A percentile compares a stretch with the other conserved stretches of the same genome.
Evolutionary conservation across 257 asterid genomes (phyloP).

Genomic region (Gynochthodes officinalis): DNA sequence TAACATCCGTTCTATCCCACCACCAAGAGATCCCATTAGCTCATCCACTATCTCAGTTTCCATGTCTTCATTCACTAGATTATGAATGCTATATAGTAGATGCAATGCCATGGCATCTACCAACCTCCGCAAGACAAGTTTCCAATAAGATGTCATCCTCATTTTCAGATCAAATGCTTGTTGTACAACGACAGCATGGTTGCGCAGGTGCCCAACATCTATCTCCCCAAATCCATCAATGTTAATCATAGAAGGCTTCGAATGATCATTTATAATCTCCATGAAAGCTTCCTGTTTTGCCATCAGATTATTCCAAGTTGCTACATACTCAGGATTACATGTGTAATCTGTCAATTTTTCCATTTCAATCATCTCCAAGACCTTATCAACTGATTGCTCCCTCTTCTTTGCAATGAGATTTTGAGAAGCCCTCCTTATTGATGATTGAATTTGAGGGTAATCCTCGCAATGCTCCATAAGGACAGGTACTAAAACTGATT

Average conservation of each 20-base stretch:
- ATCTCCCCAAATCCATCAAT: constrained; percentile 26
- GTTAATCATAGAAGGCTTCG: not conserved
- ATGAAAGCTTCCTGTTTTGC: constrained; percentile 10
- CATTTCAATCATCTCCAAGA: constrained; percentile 15
- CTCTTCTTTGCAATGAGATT: constrained; percentile 18
- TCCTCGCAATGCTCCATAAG: constrained; percentile 9
- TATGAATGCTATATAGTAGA: constrained; percentile 17
- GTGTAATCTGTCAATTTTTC: constrained; percentile 21
- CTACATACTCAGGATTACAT: constrained; percentile 7
- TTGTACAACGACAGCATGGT: not conserved
- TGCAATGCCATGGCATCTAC: constrained; percentile 38
- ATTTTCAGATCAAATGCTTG: constrained; percentile 36
- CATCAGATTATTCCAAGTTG: constrained; percentile 19
- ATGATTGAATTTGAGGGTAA: constrained; percentile 10
- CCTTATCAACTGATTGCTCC: constrained; percentile 29
- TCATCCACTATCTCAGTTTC: constrained; percentile 27
- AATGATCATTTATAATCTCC: not conserved
- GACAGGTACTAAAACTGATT: not conserved
- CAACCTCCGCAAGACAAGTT: constrained; percentile 27
- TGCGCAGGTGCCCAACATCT: constrained; percentile 18
- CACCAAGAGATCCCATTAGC: constrained; percentile 18
- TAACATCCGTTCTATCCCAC: constrained; percentile 25
- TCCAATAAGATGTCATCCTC: constrained; percentile 34
- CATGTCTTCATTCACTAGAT: constrained; percentile 27
- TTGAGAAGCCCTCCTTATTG: not conserved